A percentile compares a stretch with the other conserved stretches of the same genome.
Evolutionary conservation across 257 asterid genomes (phyloP).

Genomic region (Fraxinus anomala): DNA sequence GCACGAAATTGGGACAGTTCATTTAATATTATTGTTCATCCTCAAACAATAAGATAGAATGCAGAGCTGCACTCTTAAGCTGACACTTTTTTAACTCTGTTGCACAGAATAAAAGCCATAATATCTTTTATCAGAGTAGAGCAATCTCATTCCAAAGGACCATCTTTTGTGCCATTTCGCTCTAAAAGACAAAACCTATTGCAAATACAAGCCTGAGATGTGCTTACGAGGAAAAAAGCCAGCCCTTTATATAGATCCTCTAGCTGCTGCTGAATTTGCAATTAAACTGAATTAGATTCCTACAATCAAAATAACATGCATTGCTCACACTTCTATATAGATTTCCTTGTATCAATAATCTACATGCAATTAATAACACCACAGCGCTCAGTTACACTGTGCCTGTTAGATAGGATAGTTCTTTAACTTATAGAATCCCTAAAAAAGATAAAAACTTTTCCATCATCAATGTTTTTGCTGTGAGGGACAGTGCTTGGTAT

Average conservation of each 20-base stretch:
- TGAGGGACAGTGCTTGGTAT: not conserved
- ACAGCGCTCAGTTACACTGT: not conserved
- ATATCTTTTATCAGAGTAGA: not conserved
- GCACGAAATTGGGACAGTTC: constrained; percentile 1
- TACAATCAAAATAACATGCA: not conserved
- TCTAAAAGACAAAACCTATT: not conserved
- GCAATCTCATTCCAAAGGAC: not conserved
- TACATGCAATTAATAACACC: not conserved
- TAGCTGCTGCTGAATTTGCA: not conserved
- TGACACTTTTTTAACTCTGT: not conserved
- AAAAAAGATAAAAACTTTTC: constrained; percentile 12
- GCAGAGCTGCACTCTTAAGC: not conserved
- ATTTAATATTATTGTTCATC: not conserved
- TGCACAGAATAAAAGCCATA: not conserved
- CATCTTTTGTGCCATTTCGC: not conserved
- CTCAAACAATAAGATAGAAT: not conserved
- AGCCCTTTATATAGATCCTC: not conserved
- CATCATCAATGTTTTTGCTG: constrained; percentile 14
- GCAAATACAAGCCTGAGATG: not conserved
- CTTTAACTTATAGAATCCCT: constrained; percentile 5
- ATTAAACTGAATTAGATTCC: not conserved
- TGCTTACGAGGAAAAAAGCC: not conserved
- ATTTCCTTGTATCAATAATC: not conserved
- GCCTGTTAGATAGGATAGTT: constrained; percentile 7
- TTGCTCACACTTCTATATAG: not conserved